Base-by-base conservation (phyloP, 1,284 basidiomycete species). In the Fomitopsis palustris region DNA sequence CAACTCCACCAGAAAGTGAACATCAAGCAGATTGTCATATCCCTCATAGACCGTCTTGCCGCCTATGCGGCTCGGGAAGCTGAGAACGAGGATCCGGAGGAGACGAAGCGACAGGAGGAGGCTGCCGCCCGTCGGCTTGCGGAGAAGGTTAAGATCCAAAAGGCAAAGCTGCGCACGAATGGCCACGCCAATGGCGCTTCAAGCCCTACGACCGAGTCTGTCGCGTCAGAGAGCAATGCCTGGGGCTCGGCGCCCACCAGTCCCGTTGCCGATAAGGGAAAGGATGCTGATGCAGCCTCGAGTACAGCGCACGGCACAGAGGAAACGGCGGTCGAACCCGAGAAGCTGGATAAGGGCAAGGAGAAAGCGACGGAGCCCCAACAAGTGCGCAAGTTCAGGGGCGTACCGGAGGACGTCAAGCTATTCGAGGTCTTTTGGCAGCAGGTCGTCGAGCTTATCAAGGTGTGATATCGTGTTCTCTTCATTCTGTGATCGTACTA, bases 381-480 rank as follows among this genome's bases (percentile, higher is more conserved):
- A 53, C 76, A 79, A 53, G 81, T 86, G 49, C 83, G 81, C 69
- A 94, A 93, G 73, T 97, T 95, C 77, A 81, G 95, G 70, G 96
- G 96, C 29, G 88, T 98, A 53, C 95, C 96, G 6, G 91, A 95
- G 72, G 84, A 96, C 65, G 95, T 96, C 35, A 90, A 88, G 68
- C 74, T 98, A 56, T 98, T 98, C 64, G 96, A 98, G 72, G 93
- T 98, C 12, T 98, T 98, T 74, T 98, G 95, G 96, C 88, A 93
- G 64, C 96, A 98, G 73, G 92, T 98, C n/a, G 95, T 97, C 8
- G 90, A 96, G 70, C 84, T 98, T 37, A 95, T 98, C 79, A 95
- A 95, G 83, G 94, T 92, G 58, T 23, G 76, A 69, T 27, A 5
- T 42, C 27, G 4, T 55, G 53, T 27, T 38, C 57, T 59, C 35